phyloP scores from a whole-genome alignment of 225 moss, liverwort and hornwort genomes.

The Antitrichia curtipendula region DNA sequence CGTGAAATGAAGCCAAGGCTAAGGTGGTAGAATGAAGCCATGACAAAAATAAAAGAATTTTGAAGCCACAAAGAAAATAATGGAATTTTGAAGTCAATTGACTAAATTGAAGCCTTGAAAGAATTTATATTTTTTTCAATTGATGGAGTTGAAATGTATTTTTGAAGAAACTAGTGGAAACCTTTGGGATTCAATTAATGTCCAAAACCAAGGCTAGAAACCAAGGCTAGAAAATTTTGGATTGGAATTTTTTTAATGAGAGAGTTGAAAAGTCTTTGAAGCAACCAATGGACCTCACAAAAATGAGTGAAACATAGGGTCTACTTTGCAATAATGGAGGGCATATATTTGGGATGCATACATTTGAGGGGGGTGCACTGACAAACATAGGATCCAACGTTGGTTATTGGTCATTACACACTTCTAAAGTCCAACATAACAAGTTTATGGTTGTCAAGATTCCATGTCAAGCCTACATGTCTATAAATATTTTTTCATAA shows the following conservation, averaged over 20 bases:
- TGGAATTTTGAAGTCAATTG: accelerated
- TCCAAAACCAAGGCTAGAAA: neutral
- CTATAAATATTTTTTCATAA: no score
- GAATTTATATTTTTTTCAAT: neutral
- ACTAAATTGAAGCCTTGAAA: accelerated
- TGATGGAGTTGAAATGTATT: accelerated
- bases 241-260: neutral
- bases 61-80: neutral
- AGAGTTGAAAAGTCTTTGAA: neutral
- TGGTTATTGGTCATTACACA: no score
- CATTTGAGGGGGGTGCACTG: no score
- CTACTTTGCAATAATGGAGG: neutral
- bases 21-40: neutral
- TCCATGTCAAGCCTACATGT: no score
- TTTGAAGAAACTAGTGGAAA: neutral
- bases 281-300: neutral
- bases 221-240: no score
- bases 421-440: no score
- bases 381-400: no score
- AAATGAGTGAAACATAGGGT: neutral
- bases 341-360: neutral
- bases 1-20: neutral
- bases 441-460: no score
- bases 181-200: neutral
- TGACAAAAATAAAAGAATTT: neutral